Base-by-base conservation (phyloP, 768 basidiomycete genomes). In the Leccinum boreale region DNA sequence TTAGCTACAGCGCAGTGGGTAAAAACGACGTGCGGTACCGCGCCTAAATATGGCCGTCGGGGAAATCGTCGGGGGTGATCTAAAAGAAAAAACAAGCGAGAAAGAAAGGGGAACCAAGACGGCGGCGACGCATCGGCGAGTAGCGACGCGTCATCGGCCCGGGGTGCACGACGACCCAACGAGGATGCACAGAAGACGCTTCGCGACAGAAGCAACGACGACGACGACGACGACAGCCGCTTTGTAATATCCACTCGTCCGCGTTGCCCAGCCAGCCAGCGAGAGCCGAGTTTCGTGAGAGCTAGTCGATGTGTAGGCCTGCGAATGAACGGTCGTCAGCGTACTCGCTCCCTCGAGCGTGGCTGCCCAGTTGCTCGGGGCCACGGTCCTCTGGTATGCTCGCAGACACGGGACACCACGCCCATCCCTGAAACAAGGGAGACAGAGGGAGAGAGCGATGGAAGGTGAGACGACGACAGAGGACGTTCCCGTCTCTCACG, bases 11-110 rank as follows among this genome's bases (percentile, higher is more conserved):
- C 17, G n/a, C 42, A 42, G n/a, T 51, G 12, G 7, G 42, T 44
- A 36, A 42, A 21, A 46, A 14, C 5, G 17, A 48, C 57, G 56
- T 60, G 56, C 65, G 59, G 62, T 55, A 44, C 59, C 66, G 65
- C 49, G 42, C 44, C 61, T 63, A 69, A 53, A 51, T 52, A 55
- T 58, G 50, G 54, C 12, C 24, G 19, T 33, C 31, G 19, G 2
- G 29, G 48, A 26, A 48, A 56, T 61, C 46, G 54, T 56, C 46
- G 46, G 31, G 45, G 1, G 33, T 17, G 45, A 35, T 57, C 28
- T 24, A 33, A 58, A 44, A 21, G 11, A 58, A 14, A 29, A 35
- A 42, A 50, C 28, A 17, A 57, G 10, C 56, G 7, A 17, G 46
- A 29, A 7, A 23, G 53, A n/a, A n/a, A n/a, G n/a, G n/a, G 31